Base-by-base conservation (phyloP, 495 filamentous ascomycete genomes). In the Penicillium ucsense region DNA sequence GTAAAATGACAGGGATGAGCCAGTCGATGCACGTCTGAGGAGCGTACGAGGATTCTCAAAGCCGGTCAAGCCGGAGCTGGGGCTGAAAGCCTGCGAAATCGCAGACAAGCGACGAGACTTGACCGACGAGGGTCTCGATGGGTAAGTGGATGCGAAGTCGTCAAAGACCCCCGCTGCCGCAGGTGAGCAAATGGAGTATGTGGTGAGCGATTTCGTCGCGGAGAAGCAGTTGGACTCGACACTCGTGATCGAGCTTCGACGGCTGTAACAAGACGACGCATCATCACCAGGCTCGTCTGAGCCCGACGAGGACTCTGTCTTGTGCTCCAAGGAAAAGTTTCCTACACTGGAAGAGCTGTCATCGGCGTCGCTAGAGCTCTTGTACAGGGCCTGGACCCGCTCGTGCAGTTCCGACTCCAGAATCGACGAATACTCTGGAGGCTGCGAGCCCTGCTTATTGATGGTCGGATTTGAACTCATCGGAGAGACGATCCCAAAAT, bases 101-200 rank as follows among this genome's bases (percentile, higher is more conserved):
- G 9, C 38, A 38, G 41, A 31, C 3, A 40, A 33, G 31, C 34
- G 32, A 12, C 33, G 38, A 6, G 42, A 34, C 28, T 28, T 29
- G 3, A 34, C n/a, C 1, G 54, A 54, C 6, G 32, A 8, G 9
- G 36, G 33, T 9, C 40, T 42, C 20, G 50, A 45, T 4, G 47
- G 39, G 9, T 8, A 45, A 1, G 43, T 9, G 31, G 61, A 50
- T 12, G 46, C 28, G 5, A 47, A 29, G 36, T 68, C 67, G 45
- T 73, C 72, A 43, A 76, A 74, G 5, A 73, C 70, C 8, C 72
- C 70, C 1, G 67, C 68, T 2, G 55, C 50, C 3, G 53, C 52
- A 1, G 72, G 71, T 1, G 64, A 70, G 5, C 54, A 42, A 41
- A 74, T 63, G 7, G 66, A 68, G 45, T 69, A 65, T 10, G 51